Base-by-base conservation (phyloP, 495 filamentous ascomycete species). In the Pseudevernia furfuracea region DNA sequence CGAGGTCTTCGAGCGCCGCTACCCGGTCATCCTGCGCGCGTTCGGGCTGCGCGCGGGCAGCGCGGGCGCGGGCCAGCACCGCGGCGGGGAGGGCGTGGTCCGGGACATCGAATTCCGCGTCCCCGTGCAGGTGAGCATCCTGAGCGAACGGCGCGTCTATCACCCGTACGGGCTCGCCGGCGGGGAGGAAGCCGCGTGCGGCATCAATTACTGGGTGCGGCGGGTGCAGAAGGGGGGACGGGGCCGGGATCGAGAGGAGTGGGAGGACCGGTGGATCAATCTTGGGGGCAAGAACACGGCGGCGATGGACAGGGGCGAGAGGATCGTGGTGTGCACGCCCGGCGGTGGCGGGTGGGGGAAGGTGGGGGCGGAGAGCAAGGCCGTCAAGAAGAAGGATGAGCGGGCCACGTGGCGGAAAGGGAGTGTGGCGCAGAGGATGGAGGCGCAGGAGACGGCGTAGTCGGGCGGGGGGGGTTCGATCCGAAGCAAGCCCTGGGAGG, bases 261-360 rank as follows among this genome's bases (percentile, higher is more conserved):
- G 73, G 39, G 86, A 88, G 68, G 84, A 88, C 70, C 77, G 89
- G 49, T 77, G 76, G 37, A 89, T 97, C 67, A 96, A 92, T 71
- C 74, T 97, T 55, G 94, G 93, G 0, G 92, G 86, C 12, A 98
- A 98, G 82, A 97, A 97, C 72, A 96, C 90, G 21, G 92, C 93
- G 32, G 80, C 82, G 14, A 95, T 97, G 85, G 79, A 86, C 68
- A 79, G 84, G 0, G 93, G 94, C 30, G 94, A 98, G 73, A 82
- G 92, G 12, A 91, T 98, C 67, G 87, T 97, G 63, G 80, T 84
- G n/a, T 76, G 77, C 71, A 82, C 80, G 39, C 79, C 81, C 57
- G 81, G 81, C 32, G 81, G 81, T 63, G 81, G 81, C 68, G 81
- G 79, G 44, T 83, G 77, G 77, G 80, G 80, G 6, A 58, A 56